Conservation (phyloP, 129 eudicot species). For the Solidago caesia region DNA sequence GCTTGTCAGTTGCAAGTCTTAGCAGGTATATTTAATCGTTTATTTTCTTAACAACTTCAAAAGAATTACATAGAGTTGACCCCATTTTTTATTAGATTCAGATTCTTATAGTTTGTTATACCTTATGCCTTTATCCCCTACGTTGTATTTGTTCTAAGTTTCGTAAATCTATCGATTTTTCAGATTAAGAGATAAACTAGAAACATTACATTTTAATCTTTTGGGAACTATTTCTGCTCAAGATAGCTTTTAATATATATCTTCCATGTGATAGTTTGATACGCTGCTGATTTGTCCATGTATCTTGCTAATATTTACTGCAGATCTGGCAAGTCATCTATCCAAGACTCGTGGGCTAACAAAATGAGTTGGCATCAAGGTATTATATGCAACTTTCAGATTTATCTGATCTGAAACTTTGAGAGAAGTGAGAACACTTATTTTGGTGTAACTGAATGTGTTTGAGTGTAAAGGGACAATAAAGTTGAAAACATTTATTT, state of each 20-base stretch:
- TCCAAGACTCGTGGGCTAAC: conserved; percentile 82
- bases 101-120: not conserved
- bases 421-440: not conserved
- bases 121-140: not conserved
- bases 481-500: not conserved
- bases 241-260: conserved; percentile 1
- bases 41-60: not conserved
- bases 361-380: conserved; percentile 91
- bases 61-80: not conserved
- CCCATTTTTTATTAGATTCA: conserved; percentile 5
- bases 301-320: conserved; percentile 24
- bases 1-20: conserved; percentile 81
- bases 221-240: not conserved
- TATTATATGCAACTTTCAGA: conserved; percentile 16
- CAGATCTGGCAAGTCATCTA: conserved; percentile 83
- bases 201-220: not conserved
- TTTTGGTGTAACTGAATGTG: not conserved
- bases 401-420: not conserved
- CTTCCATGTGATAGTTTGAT: conserved; percentile 5
- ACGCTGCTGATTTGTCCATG: conserved; percentile 1
- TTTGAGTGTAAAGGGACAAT: not conserved
- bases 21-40: conserved; percentile 62
- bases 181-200: not conserved
- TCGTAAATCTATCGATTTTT: not conserved
- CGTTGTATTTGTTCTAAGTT: not conserved